Percentiles rank a stretch among this genome's conserved stretches.
Evolutionary conservation across 2,329 filamentous ascomycete species (phyloP).

Genomic region (Cryphonectria japonica): DNA sequence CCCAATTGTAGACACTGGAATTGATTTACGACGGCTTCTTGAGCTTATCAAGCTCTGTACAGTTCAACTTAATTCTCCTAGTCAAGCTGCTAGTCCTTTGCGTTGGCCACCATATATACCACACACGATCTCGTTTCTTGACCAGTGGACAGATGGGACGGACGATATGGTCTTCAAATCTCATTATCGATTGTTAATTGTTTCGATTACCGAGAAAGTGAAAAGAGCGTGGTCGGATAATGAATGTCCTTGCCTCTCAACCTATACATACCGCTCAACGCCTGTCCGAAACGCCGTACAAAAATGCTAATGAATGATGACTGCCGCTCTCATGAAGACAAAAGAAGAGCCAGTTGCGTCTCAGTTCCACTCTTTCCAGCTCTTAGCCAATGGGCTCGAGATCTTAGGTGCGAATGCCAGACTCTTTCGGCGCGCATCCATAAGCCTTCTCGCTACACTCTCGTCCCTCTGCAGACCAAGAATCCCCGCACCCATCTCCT

Average conservation of each 20-base stretch:
- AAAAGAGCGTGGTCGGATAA: not conserved
- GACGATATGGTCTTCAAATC: not conserved
- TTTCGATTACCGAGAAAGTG: not conserved
- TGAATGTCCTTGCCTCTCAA: not conserved
- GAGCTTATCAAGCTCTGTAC: not conserved
- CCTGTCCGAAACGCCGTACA: not conserved
- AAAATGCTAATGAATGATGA: conserved; percentile 7
- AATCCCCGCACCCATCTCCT: conserved; percentile 49
- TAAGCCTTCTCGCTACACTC: conserved; percentile 63
- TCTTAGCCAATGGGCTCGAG: conserved; percentile 68
- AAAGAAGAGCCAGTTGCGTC: not conserved
- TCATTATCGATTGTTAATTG: not conserved
- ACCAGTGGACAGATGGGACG: not conserved
- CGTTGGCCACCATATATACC: not conserved
- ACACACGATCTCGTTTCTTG: not conserved
- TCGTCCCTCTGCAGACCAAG: conserved; percentile 58
- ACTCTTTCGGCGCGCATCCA: conserved; percentile 76
- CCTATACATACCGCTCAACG: not conserved
- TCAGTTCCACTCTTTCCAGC: conserved; percentile 50
- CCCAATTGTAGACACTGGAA: not conserved
- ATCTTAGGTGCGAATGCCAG: conserved; percentile 77
- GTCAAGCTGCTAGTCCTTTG: not conserved
- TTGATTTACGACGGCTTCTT: not conserved
- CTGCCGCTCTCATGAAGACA: not conserved
- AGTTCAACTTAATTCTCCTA: not conserved